Conservation (phyloP, 176 grass and related monocot species). For the Cocos nucifera region DNA sequence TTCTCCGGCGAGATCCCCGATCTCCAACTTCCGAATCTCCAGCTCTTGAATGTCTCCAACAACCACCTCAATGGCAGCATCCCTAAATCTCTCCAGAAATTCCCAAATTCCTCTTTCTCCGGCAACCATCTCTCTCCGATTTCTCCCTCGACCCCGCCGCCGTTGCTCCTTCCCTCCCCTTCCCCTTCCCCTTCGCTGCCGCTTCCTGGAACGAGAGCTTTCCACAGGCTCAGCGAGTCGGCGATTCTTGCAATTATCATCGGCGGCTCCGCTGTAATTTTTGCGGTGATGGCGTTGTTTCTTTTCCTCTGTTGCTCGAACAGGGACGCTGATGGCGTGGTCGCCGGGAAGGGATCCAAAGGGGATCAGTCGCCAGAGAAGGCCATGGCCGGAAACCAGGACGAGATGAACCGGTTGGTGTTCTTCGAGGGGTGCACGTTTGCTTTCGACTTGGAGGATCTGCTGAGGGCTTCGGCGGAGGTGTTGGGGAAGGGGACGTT, state of each 20-base stretch:
- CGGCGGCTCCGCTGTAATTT: conserved; percentile 42
- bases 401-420: conserved; percentile 61
- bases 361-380: conserved; percentile 49
- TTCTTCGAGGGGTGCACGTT: conserved; percentile 78
- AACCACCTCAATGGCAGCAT: conserved; percentile 58
- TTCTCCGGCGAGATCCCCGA: conserved; percentile 61
- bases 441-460: conserved; percentile 84
- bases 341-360: conserved; percentile 1
- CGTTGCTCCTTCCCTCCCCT: background rate
- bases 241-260: conserved; percentile 63
- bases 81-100: conserved; percentile 34
- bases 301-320: conserved; percentile 42
- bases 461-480: conserved; percentile 90
- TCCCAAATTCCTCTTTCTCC: conserved; percentile 35
- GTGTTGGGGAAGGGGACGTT: conserved; percentile 89
- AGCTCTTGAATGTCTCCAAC: conserved; percentile 67
- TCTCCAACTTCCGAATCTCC: conserved; percentile 46
- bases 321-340: conserved; percentile 12
- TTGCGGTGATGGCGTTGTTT: conserved; percentile 31
- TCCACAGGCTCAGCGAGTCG: conserved; percentile 35
- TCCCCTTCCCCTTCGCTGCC: background rate
- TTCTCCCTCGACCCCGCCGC: background rate
- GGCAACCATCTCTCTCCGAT: conserved; percentile 35
- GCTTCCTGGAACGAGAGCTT: background rate
- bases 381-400: conserved; percentile 50